These are phyloP conservation scores for Plasmodium reichenowi DNA, from an alignment of 169 alveolate species.

Conservation along the genomic window DNA sequence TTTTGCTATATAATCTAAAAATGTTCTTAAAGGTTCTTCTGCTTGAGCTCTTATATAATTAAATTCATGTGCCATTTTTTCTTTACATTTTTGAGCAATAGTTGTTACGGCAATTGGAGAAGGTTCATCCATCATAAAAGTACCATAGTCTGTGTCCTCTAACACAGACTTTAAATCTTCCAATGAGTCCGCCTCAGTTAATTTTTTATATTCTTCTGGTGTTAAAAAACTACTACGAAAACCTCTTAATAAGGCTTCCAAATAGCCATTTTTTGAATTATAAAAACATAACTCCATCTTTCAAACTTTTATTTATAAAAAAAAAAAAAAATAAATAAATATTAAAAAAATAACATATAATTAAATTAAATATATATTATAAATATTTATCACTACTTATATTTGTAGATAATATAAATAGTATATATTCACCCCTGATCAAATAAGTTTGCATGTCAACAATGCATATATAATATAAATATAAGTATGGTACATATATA, in stretches of 20 bases:
- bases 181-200: constrained; percentile 90
- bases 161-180: constrained; percentile 94
- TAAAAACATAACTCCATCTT: constrained; percentile 94
- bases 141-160: constrained; percentile 98
- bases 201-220: constrained; percentile 93
- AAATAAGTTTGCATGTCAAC: too few species aligned
- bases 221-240: constrained; percentile 95
- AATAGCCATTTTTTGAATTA: constrained; percentile 96
- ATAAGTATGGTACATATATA: too few species aligned
- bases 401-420: too few species aligned
- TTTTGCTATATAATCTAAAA: constrained; percentile 91
- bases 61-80: constrained; percentile 97
- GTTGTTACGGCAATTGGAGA: constrained; percentile 93
- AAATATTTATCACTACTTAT: too few species aligned
- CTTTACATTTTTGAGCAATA: constrained; percentile 93
- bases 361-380: too few species aligned
- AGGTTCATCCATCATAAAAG: constrained; percentile 95
- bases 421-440: too few species aligned
- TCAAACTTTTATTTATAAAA: neutral
- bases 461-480: too few species aligned
- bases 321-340: neutral
- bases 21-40: constrained; percentile 89
- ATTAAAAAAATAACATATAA: neutral
- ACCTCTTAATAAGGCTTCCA: constrained; percentile 97
- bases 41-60: constrained; percentile 92